Base-by-base conservation (phyloP, 805 yeast species). In the Candida stauntonica region DNA sequence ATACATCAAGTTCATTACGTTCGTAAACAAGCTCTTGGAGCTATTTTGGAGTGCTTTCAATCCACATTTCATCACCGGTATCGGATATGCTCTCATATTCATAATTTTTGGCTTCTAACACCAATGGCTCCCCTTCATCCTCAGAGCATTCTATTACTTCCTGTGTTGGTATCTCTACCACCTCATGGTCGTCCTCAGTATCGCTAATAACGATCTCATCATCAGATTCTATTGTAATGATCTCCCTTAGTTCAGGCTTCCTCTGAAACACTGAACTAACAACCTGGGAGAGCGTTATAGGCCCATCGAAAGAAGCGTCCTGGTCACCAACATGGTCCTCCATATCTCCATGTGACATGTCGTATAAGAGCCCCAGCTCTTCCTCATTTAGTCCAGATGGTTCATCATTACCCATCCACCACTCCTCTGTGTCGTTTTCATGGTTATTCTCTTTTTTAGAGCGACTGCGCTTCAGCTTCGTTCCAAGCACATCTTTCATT, bases 331-430 rank as follows among this genome's bases (percentile, higher is more conserved):
- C 32, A n/a, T 13, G 6, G 9, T 33, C 20, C 11, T 31, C 26
- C 14, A 3, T 17, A 4, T 15, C 34, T 21, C 18, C 29, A 7
- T 17, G 29, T n/a, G 24, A 21, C 24, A 21, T 21, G 7, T 26
- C 21, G 23, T 38, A 38, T 2, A 38, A 30, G 16, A 19, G 9
- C 4, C 17, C 31, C 20, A 18, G 5, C 13, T 38, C 37, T 4
- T 34, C 32, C n/a, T 23, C 26, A 4, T 15, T 14, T 5, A 38
- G 23, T 18, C 20, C 38, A 6, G 41, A 38, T 5, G 42, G 42
- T 11, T 33, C 34, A 20, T 27, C 42, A 17, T 33, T 19, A 11
- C 42, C 42, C 35, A 38, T 26, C 42, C 42, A 38, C 42, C 42
- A 38, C 6, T 16, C 20, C 3, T 35, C 33, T 15, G 26, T 18